Evolutionary conservation across 2,329 filamentous ascomycete genomes (phyloP).

Genomic region (Sporothrix sp.): DNA sequence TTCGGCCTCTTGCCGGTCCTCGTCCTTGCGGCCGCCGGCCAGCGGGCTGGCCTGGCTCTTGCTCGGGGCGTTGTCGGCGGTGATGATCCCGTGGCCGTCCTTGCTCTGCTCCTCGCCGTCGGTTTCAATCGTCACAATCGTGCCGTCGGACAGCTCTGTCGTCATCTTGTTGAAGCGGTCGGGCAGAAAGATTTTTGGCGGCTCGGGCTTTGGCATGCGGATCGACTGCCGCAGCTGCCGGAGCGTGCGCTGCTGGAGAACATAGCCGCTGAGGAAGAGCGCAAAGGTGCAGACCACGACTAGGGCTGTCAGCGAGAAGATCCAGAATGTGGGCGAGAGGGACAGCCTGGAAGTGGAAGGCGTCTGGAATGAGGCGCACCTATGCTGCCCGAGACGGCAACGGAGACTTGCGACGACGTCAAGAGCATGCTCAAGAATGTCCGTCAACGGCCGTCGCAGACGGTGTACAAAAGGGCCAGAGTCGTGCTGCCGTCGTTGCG

Average conservation of each 20-base stretch:
- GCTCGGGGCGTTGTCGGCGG: slow-evolving; percentile 1
- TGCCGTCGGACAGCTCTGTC: slow-evolving; percentile 39
- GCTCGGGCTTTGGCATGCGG: slow-evolving; percentile 37
- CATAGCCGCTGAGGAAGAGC: slow-evolving; percentile 80
- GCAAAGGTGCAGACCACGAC: slow-evolving; percentile 70
- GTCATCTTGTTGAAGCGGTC: slow-evolving; percentile 39
- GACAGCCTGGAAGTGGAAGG: not conserved
- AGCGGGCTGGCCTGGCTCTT: slow-evolving; percentile 17
- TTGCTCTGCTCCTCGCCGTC: slow-evolving; percentile 20
- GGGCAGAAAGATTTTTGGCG: slow-evolving; percentile 40
- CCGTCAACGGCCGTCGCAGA: slow-evolving; percentile 3
- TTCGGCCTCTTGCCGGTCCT: slow-evolving; percentile 9
- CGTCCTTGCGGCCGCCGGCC: slow-evolving; percentile 17
- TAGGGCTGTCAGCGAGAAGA: slow-evolving; percentile 21
- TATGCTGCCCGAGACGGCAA: slow-evolving; percentile 53
- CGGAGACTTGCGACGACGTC: slow-evolving; percentile 60
- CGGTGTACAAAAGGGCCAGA: no score
- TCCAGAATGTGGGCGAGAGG: no score
- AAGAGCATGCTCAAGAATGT: slow-evolving; percentile 40
- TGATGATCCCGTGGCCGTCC: not conserved
- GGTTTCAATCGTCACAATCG: slow-evolving; percentile 31
- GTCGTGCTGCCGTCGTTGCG: not conserved
- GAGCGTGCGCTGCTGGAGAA: slow-evolving; percentile 78
- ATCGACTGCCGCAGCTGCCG: slow-evolving; percentile 67
- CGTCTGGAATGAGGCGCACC: slow-evolving; percentile 35